Evolutionary conservation across 2,329 filamentous ascomycete genomes (phyloP), one percentile per base, ranked within the genome.

Genomic region (Teratosphaeria nubilosa): DNA sequence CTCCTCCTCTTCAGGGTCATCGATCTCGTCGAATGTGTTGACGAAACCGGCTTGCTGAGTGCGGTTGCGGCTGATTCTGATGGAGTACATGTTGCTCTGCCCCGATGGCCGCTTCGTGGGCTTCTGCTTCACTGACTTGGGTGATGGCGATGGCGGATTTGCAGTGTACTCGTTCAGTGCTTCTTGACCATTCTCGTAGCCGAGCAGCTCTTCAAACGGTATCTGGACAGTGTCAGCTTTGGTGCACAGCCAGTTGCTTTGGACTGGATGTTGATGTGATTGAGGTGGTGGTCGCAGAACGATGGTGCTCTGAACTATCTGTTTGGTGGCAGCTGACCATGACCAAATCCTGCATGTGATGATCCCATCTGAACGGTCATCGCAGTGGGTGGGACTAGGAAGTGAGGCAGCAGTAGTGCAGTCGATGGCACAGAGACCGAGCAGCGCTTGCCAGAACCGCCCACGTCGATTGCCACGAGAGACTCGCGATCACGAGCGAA

Each of bases 181-280:
- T 60, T 72, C 70, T 53, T 70, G 65, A 20, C 80, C 80, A 66
- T 80, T 78, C 10, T 74, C 68, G 30, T 78, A 70, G 2, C 69
- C 61, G 13, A 79, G 62, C 3, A 82, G 70, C 32, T 76, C 68
- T 34, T 77, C 70, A 32, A 78, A 75, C 14, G 73, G 64, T 11
- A 81, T 68, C 80, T 82, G 55, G 27, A 22, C 31, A 5, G 27
- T 1, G 55, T 48, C n/a, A 48, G 54, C 54, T 48, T 27, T 5
- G n/a, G 10, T 45, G n/a, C n/a, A 48, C 16, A 48, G 41, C 20
- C 41, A 20, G 41, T 27, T 53, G 6, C 14, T 34, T 14, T 34
- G 32, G 14, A 16, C 13, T 41, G 24, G 51, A 53, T 53, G 51
- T 30, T 16, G 51, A 7, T 27, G 51, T 53, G 10, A 20, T 30